Conservation (phyloP, 805 yeast species). For the Wickerhamiella sorbophila region DNA sequence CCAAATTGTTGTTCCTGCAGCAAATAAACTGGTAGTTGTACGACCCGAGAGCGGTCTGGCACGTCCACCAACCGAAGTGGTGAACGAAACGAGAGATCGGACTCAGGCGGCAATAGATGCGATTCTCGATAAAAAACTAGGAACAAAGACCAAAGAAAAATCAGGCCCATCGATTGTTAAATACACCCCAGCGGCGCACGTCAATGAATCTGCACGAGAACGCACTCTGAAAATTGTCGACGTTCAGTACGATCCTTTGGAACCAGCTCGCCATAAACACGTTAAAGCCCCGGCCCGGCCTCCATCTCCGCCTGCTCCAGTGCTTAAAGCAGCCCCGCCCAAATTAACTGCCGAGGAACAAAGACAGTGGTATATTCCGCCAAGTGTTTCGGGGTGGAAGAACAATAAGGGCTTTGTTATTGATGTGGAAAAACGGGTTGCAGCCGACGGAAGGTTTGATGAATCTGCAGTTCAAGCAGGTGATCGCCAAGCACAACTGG, state of each 20-base stretch:
- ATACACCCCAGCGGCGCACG: constrained; percentile 30
- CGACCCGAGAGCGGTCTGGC: constrained; percentile 22
- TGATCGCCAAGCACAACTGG: constrained; percentile 45
- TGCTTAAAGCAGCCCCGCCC: constrained; percentile 35
- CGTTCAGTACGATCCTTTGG: constrained; percentile 65
- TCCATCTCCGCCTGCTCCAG: constrained; percentile 59
- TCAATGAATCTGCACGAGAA: constrained; percentile 21
- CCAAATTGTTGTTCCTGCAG: background rate
- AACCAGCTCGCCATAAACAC: constrained; percentile 63
- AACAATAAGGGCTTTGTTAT: constrained; percentile 83
- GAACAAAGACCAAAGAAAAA: constrained; percentile 22
- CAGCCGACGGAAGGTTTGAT: constrained; percentile 32
- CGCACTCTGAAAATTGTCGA: constrained; percentile 53
- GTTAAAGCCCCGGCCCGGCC: constrained; percentile 60
- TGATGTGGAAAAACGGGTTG: constrained; percentile 62
- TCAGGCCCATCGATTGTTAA: constrained; percentile 32
- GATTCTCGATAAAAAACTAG: constrained; percentile 33
- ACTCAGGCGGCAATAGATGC: constrained; percentile 45
- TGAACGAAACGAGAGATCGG: constrained; percentile 34
- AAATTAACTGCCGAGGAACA: constrained; percentile 57
- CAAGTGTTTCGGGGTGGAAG: constrained; percentile 90
- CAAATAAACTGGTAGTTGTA: background rate
- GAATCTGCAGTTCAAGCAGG: constrained; percentile 31
- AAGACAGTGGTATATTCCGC: constrained; percentile 74
- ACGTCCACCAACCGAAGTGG: constrained; percentile 34